These are phyloP conservation scores for Trichoderma simmonsii DNA, from an alignment of 2,329 filamentous ascomycete genomes.

Conservation along the genomic window DNA sequence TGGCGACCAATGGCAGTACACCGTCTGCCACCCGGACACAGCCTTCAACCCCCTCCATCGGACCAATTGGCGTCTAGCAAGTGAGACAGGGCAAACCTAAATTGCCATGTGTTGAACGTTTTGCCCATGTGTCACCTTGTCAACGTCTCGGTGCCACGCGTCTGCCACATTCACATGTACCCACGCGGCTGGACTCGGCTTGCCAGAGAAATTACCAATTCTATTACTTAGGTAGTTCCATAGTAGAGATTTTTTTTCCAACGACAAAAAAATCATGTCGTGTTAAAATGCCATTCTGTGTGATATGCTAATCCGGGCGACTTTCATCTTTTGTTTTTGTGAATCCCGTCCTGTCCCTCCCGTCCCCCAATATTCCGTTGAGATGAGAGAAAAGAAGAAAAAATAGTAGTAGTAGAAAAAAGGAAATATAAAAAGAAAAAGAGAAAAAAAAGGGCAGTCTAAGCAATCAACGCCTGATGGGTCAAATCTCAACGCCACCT, in stretches of 20 bases:
- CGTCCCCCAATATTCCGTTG: background rate
- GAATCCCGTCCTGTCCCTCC: constrained; percentile 7
- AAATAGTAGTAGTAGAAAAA: background rate
- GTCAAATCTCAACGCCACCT: constrained; percentile 9
- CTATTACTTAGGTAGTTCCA: constrained; percentile 3
- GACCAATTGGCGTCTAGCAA: background rate
- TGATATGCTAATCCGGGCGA: constrained; percentile 5
- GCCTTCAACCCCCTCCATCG: background rate
- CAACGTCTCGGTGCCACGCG: background rate
- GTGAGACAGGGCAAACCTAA: background rate
- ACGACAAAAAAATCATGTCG: background rate
- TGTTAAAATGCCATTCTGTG: constrained; percentile 6
- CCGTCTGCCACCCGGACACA: background rate
- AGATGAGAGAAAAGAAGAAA: background rate
- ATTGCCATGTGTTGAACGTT: background rate
- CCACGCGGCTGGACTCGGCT: background rate
- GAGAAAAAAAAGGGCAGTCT: background rate
- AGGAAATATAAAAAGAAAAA: background rate
- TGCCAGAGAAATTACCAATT: background rate
- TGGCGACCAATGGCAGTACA: constrained; percentile 14
- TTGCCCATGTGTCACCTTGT: background rate
- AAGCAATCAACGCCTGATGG: constrained; percentile 16
- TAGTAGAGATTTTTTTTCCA: background rate
- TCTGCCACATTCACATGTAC: background rate
- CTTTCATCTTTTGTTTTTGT: constrained; percentile 6